phyloP scores from a whole-genome alignment of 768 basidiomycete genomes.

The Kwoniella dendrophila region DNA sequence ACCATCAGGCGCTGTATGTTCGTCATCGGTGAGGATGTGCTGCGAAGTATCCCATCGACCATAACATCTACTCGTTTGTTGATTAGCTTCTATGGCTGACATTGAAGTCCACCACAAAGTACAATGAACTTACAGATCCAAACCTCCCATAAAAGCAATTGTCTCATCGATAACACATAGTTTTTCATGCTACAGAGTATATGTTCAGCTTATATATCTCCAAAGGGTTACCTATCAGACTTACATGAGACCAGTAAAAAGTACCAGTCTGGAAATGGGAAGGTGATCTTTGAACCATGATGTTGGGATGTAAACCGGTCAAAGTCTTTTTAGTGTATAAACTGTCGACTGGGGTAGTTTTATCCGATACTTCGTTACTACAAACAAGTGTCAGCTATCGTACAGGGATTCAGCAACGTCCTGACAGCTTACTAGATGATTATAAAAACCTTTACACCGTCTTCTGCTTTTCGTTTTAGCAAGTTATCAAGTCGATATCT shows the following conservation, averaged over 20 bases:
- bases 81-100: not conserved
- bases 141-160: slow-evolving; percentile 96
- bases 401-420: not conserved
- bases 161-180: slow-evolving; percentile 95
- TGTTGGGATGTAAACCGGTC: slow-evolving; percentile 78
- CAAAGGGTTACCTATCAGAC: slow-evolving; percentile 40
- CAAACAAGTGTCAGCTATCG: slow-evolving; percentile 15
- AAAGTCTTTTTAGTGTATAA: slow-evolving; percentile 88
- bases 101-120: not conserved
- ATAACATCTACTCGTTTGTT: slow-evolving; percentile 39
- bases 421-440: slow-evolving; percentile 75
- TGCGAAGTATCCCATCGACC: slow-evolving; percentile 90
- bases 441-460: slow-evolving; percentile 93
- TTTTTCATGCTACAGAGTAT: slow-evolving; percentile 79
- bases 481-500: slow-evolving; percentile 84
- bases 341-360: slow-evolving; percentile 93
- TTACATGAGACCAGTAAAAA: slow-evolving; percentile 97
- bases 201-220: not conserved
- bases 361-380: slow-evolving; percentile 92
- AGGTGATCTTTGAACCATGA: slow-evolving; percentile 94
- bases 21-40: slow-evolving; percentile 84
- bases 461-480: slow-evolving; percentile 84
- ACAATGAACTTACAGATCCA: slow-evolving; percentile 75
- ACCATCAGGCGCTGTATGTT: slow-evolving; percentile 61
- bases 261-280: slow-evolving; percentile 97